Conservation (phyloP, 306 rosid species). For the Prunus davidiana region DNA sequence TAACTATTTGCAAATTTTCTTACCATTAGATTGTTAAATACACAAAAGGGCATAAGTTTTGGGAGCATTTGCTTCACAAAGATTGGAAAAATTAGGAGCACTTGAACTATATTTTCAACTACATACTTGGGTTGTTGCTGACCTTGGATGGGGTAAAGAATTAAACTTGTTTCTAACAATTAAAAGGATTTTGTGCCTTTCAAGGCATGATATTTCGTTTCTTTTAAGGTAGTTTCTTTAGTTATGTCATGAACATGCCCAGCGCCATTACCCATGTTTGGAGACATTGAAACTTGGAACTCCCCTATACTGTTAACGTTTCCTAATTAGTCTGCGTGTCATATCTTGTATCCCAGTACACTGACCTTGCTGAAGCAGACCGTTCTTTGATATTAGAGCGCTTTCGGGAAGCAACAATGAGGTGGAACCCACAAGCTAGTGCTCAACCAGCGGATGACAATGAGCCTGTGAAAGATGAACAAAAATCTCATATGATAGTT, state of each 20-base stretch:
- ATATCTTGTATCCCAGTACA: slow-evolving; percentile 51
- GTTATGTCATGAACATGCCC: neutral
- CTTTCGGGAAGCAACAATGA: slow-evolving; percentile 48
- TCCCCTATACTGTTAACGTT: neutral
- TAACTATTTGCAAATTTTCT: too few species aligned
- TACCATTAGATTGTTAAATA: neutral
- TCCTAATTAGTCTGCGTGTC: slow-evolving; percentile 13
- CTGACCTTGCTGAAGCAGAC: slow-evolving; percentile 87
- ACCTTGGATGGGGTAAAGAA: too few species aligned
- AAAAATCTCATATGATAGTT: slow-evolving; percentile 70
- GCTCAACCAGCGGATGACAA: slow-evolving; percentile 42
- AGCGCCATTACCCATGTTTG: neutral
- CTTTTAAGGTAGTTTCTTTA: neutral
- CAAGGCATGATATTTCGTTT: neutral
- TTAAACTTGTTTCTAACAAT: too few species aligned
- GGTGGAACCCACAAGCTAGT: slow-evolving; percentile 54
- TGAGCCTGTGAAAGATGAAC: slow-evolving; percentile 47
- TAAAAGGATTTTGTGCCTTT: too few species aligned
- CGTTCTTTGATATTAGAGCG: slow-evolving; percentile 58
- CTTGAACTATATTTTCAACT: too few species aligned
- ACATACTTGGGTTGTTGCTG: too few species aligned
- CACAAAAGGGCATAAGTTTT: neutral
- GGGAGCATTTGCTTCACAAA: too few species aligned
- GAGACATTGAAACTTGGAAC: neutral
- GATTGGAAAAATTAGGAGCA: too few species aligned